Evolutionary conservation across 768 basidiomycete genomes (phyloP), one percentile per base, ranked within the genome.

Genomic region (Mrakia blollopis): DNA sequence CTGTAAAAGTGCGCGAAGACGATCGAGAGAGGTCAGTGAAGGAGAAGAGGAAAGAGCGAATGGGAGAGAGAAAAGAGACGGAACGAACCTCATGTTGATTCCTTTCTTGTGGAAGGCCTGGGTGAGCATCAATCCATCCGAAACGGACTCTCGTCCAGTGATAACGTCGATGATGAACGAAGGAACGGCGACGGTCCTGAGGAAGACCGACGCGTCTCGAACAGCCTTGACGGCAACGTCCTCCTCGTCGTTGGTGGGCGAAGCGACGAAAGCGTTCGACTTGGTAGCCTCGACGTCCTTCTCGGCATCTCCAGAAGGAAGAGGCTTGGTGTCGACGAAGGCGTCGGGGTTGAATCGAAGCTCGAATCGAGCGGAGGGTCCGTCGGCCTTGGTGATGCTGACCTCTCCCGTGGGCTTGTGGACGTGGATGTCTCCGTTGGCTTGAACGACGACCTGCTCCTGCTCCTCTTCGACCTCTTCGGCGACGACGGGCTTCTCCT

Each of bases 341-440:
- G 85, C 85, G 77, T 86, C 85, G 4, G 85, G 83, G 81, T 86
- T 85, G 83, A 85, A 85, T 32, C 79, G 73, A 47, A 85, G 81
- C 44, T 82, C 81, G 80, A 86, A 86, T 7, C 57, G 35, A 21
- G 41, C 41, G 11, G 47, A 44, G 9, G 72, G 72, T 10, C 50
- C 62, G 39, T 63, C 73, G n/a, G 67, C 69, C n/a, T 63, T 84
- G 80, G 54, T 70, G 73, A 63, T 62, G 77, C 81, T 79, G 76
- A 82, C 78, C 50, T 79, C 77, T 21, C 80, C 79, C 30, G 54
- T 78, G 35, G 80, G 71, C 50, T 80, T 69, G 11, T 78, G 78
- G 54, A 83, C 80, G 80, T 84, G 82, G 75, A 85, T 82, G 76
- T 81, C 79, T 7, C 84, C 82, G 67, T 82, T 81, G 73, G 63